Conservation (phyloP, 495 filamentous ascomycete genomes). For the Achaetomiella virescens region DNA sequence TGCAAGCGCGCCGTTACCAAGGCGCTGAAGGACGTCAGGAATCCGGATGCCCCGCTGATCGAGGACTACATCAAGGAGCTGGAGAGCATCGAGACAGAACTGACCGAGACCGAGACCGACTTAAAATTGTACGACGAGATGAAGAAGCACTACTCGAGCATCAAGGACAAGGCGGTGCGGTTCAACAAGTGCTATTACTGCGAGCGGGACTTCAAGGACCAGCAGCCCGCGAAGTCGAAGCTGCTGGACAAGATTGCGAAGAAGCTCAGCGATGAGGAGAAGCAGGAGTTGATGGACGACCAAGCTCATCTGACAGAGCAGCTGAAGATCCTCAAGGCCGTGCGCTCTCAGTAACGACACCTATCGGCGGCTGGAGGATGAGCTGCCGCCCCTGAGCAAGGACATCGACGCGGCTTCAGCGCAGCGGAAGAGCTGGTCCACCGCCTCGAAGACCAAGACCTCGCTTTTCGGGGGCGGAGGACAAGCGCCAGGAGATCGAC, state of each 20-base stretch:
- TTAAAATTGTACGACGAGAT: constrained; percentile 55
- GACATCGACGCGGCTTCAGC: constrained; percentile 51
- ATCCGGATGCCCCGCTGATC: constrained; percentile 24
- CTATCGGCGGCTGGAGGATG: constrained; percentile 59
- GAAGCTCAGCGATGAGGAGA: constrained; percentile 49
- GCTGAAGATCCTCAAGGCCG: constrained; percentile 52
- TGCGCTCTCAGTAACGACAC: constrained; percentile 63
- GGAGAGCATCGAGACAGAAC: constrained; percentile 47
- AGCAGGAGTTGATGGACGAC: constrained; percentile 49
- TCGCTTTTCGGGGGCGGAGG: constrained; percentile 52
- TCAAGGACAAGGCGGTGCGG: constrained; percentile 51
- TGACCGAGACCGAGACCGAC: constrained; percentile 57
- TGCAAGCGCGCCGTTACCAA: constrained; percentile 45
- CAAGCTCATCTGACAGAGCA: constrained; percentile 47
- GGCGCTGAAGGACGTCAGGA: constrained; percentile 34
- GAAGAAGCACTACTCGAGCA: constrained; percentile 57
- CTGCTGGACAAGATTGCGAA: constrained; percentile 57
- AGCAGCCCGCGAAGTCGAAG: constrained; percentile 47
- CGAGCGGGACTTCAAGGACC: constrained; percentile 52
- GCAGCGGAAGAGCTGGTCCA: constrained; percentile 56
- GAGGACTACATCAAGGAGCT: constrained; percentile 40
- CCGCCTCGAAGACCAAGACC: constrained; percentile 69
- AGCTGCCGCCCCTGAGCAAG: constrained; percentile 62
- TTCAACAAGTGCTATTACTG: constrained; percentile 69
- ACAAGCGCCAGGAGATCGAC: constrained; percentile 68